A percentile compares a stretch with the other conserved stretches of the same genome.
These are phyloP conservation scores for Xylaria grammica DNA, from an alignment of 495 filamentous ascomycete genomes.

Conservation along the genomic window DNA sequence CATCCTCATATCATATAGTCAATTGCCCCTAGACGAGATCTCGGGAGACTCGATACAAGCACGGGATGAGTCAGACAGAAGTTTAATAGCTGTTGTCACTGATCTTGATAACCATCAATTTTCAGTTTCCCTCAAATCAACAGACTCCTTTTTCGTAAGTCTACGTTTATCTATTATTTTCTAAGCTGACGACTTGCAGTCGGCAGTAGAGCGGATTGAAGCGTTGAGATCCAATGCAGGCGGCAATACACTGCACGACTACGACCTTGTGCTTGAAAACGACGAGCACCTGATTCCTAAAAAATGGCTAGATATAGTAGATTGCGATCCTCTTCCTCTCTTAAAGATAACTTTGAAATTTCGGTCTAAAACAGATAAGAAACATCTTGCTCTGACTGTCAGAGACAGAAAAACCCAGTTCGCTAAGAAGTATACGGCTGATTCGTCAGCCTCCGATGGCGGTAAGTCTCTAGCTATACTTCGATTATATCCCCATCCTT, in stretches of 20 bases:
- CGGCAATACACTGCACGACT: background rate
- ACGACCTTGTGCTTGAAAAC: background rate
- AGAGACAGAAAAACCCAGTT: too few species aligned
- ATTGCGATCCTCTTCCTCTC: background rate
- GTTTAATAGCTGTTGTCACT: background rate
- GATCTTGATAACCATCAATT: slow-evolving; percentile 1
- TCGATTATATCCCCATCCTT: too few species aligned
- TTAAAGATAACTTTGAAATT: too few species aligned
- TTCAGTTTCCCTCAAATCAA: background rate
- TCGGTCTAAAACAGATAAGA: too few species aligned
- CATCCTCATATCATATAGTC: slow-evolving; percentile 5
- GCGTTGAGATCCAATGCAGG: background rate
- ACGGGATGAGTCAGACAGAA: background rate
- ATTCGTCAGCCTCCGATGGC: too few species aligned
- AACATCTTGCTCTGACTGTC: too few species aligned
- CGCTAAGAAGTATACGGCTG: too few species aligned
- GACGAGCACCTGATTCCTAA: background rate
- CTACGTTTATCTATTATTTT: background rate
- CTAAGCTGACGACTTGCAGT: background rate
- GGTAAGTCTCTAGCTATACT: too few species aligned
- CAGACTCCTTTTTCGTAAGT: background rate
- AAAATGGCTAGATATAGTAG: slow-evolving; percentile 3
- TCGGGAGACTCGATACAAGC: background rate
- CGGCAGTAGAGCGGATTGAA: background rate
- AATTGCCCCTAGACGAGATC: background rate